Evolutionary conservation across 208 protist species (phyloP).

Genomic region (Trypanosomatidae sp.): DNA sequence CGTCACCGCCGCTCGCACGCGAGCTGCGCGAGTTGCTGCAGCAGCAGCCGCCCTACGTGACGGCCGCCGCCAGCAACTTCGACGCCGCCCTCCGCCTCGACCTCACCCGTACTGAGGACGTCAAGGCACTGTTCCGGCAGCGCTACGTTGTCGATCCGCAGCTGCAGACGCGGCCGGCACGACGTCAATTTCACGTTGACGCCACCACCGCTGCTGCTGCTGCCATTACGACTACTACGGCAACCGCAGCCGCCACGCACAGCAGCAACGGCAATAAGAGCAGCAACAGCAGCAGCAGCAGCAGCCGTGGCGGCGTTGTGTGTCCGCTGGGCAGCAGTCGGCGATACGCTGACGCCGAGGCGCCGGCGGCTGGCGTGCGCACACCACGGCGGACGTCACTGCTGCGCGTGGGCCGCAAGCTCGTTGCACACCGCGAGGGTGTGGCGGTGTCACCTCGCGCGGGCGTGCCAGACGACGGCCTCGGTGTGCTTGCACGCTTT

Average conservation of each 20-base stretch:
- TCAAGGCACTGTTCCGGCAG: conserved; percentile 43
- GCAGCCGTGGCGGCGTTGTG: not conserved
- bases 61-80: too few relatives aligned
- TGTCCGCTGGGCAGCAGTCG: too few relatives aligned
- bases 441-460: too few relatives aligned
- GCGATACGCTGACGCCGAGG: too few relatives aligned
- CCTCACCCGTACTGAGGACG: conserved; percentile 35
- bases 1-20: too few relatives aligned
- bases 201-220: conserved; percentile 4
- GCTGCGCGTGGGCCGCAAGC: too few relatives aligned
- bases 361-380: too few relatives aligned
- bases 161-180: conserved; percentile 14
- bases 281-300: not conserved
- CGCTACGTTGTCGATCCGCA: conserved; percentile 37
- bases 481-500: not conserved
- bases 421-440: too few relatives aligned
- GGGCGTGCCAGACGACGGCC: too few relatives aligned
- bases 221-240: not conserved
- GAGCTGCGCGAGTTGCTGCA: too few relatives aligned
- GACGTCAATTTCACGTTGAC: conserved; percentile 25
- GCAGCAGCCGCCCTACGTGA: too few relatives aligned
- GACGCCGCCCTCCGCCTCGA: conserved; percentile 24
- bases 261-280: not conserved
- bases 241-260: not conserved
- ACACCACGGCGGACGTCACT: too few relatives aligned